phyloP scores from a whole-genome alignment of 192 early-diverging fungal genomes.

The Podila verticillata region DNA sequence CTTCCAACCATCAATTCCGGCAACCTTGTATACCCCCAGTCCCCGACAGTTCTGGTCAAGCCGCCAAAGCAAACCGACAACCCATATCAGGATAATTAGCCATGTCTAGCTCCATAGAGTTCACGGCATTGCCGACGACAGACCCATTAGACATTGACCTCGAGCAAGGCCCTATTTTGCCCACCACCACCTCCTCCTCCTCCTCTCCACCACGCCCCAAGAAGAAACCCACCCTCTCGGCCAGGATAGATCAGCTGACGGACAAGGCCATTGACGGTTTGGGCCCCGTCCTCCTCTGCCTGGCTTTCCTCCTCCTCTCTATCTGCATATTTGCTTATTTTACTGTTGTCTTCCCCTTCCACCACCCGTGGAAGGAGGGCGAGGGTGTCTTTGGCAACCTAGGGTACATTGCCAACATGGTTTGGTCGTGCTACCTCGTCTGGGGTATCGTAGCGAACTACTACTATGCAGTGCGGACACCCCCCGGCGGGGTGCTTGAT shows the following conservation, averaged over 20 bases:
- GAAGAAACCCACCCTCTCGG: conserved; percentile 6
- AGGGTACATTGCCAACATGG: conserved; percentile 34
- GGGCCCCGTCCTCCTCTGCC: conserved; percentile 60
- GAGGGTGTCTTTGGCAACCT: conserved; percentile 46
- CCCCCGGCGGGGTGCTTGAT: conserved; percentile 58
- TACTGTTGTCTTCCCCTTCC: conserved; percentile 58
- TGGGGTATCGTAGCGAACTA: conserved; percentile 65
- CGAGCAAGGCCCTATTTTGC: not conserved
- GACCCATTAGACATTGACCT: conserved; percentile 13
- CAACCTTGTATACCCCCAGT: not conserved
- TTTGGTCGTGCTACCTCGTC: conserved; percentile 58
- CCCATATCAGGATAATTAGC: not conserved
- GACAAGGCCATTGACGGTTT: conserved; percentile 54
- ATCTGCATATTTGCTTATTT: conserved; percentile 56
- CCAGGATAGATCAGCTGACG: conserved; percentile 15
- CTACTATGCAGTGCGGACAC: conserved; percentile 64
- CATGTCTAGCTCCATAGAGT: conserved; percentile 41
- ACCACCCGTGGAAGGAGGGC: conserved; percentile 55
- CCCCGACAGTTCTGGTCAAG: not conserved
- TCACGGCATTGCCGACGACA: conserved; percentile 37
- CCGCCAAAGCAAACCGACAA: not conserved
- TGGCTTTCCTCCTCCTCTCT: conserved; percentile 59
- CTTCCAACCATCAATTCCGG: not conserved
- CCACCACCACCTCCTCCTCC: not conserved
- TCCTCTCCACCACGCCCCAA: not conserved